phyloP scores from a whole-genome alignment of 176 grass and related monocot species.

The Phyllostachys edulis region DNA sequence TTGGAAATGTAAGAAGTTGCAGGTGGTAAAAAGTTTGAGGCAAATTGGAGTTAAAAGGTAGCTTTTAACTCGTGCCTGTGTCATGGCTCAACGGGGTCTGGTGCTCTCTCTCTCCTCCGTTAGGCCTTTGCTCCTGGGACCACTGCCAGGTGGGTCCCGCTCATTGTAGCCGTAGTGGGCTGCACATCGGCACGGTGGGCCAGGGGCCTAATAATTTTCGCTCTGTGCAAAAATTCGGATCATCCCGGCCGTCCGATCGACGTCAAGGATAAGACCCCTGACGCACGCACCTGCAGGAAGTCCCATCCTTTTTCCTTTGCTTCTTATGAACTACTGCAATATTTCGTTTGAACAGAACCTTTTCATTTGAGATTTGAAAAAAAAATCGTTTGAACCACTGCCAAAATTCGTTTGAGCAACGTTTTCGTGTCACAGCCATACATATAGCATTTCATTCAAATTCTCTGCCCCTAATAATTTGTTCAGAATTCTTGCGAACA shows the following conservation, averaged over 20 bases:
- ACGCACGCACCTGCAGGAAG: not conserved
- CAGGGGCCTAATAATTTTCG: conserved; percentile 21
- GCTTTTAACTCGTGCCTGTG: conserved; percentile 32
- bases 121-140: conserved; percentile 13
- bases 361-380: not conserved
- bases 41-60: conserved; percentile 19
- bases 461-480: too few species aligned
- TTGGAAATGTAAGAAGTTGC: not conserved
- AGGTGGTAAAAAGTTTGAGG: not conserved
- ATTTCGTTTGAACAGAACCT: not conserved
- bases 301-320: not conserved
- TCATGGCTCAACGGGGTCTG: conserved; percentile 3
- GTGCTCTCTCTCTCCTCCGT: not conserved
- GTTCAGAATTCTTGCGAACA: too few species aligned
- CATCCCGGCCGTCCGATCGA: conserved; percentile 30
- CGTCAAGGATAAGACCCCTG: not conserved
- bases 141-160: conserved; percentile 24
- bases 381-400: too few species aligned
- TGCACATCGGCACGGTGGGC: conserved; percentile 18
- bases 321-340: not conserved
- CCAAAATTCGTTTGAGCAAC: too few species aligned
- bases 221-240: not conserved
- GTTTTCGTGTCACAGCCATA: too few species aligned
- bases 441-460: too few species aligned
- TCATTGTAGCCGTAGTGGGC: conserved; percentile 26